These are phyloP conservation scores for Leccinum pachyderme DNA, from an alignment of 1,284 basidiomycete species.

Conservation along the genomic window DNA sequence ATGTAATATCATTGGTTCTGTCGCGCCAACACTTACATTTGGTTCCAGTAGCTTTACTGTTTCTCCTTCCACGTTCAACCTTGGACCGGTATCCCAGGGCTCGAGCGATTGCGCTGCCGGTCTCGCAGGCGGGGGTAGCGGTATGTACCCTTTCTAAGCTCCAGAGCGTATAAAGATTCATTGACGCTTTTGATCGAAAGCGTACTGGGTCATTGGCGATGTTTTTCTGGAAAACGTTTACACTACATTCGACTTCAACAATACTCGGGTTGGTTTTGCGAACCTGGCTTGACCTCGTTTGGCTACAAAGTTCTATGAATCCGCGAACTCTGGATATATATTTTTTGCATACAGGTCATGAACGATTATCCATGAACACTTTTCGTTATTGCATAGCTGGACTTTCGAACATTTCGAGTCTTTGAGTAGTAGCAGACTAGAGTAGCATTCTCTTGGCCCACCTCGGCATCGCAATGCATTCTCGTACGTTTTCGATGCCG, in stretches of 20 bases:
- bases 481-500: conserved; percentile 82
- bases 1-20: conserved; percentile 20
- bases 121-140: conserved; percentile 24
- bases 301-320: not conserved
- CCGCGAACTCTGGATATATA: conserved; percentile 1
- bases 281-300: conserved; percentile 20
- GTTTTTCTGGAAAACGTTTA: conserved; percentile 33
- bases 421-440: conserved; percentile 28
- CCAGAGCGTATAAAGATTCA: not conserved
- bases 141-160: conserved; percentile 13
- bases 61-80: conserved; percentile 29
- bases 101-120: conserved; percentile 30
- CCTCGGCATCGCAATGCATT: conserved; percentile 87
- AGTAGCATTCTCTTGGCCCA: conserved; percentile 81
- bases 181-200: conserved; percentile 12
- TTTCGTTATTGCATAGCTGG: not conserved
- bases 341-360: not conserved
- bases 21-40: conserved; percentile 27
- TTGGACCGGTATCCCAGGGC: conserved; percentile 23
- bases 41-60: conserved; percentile 28
- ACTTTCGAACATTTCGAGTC: not conserved
- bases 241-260: conserved; percentile 27
- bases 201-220: conserved; percentile 33
- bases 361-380: conserved; percentile 2
- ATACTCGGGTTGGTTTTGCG: conserved; percentile 30